A percentile compares a stretch with the other conserved stretches of the same genome.
Evolutionary conservation across 1,284 basidiomycete genomes (phyloP).

Genomic region (Tilletia setariae): DNA sequence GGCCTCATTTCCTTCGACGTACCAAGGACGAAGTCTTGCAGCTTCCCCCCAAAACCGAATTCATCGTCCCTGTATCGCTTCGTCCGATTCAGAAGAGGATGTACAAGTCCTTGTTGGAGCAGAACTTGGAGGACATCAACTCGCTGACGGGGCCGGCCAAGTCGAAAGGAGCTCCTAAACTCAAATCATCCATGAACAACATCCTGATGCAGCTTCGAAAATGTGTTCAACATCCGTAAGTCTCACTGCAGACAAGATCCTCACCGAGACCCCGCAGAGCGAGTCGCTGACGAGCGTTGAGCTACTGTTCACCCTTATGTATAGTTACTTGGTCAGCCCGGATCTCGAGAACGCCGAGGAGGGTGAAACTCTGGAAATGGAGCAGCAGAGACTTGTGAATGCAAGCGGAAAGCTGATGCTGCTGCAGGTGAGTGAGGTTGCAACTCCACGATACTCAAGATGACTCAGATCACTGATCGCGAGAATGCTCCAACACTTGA

Average conservation of each 20-base stretch:
- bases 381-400: conserved; percentile 75
- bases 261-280: too few species aligned
- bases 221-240: conserved; percentile 42
- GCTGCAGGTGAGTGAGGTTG: conserved; percentile 22
- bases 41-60: conserved; percentile 75
- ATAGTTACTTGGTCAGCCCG: conserved; percentile 69
- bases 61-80: conserved; percentile 87
- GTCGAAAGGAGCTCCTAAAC: conserved; percentile 20
- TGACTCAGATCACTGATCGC: not conserved
- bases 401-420: conserved; percentile 70
- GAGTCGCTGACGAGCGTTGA: not conserved
- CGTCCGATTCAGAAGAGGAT: conserved; percentile 82
- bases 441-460: not conserved
- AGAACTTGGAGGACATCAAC: conserved; percentile 40
- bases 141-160: conserved; percentile 22
- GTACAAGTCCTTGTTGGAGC: conserved; percentile 61
- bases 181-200: conserved; percentile 24
- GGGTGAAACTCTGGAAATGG: conserved; percentile 63
- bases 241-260: not conserved
- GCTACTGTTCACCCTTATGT: not conserved
- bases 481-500: conserved; percentile 13
- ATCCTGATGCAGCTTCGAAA: conserved; percentile 50
- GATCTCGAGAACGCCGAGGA: conserved; percentile 66
- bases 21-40: conserved; percentile 88
- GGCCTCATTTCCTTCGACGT: conserved; percentile 87